Evolutionary conservation across 2,329 filamentous ascomycete genomes (phyloP).

Genomic region (Clonostachys rosea): DNA sequence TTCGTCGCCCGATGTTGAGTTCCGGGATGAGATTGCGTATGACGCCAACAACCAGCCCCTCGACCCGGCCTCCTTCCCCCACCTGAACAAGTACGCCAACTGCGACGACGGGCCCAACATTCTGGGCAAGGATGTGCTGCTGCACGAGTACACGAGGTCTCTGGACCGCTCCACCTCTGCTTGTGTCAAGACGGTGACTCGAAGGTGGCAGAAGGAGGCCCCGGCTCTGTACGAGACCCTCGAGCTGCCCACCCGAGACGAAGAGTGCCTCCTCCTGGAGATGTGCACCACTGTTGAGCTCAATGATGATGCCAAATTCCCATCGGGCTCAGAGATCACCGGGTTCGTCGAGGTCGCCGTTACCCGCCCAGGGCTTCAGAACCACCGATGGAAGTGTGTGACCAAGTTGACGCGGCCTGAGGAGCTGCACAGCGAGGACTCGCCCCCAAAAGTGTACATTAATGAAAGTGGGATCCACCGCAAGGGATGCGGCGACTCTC

Average conservation of each 20-base stretch:
- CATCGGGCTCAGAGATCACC: constrained; percentile 54
- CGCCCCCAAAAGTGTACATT: constrained; percentile 30
- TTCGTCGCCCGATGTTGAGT: constrained; percentile 44
- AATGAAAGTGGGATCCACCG: constrained; percentile 50
- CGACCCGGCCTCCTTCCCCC: constrained; percentile 46
- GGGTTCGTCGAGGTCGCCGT: constrained; percentile 56
- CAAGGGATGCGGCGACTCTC: constrained; percentile 42
- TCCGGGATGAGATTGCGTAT: constrained; percentile 43
- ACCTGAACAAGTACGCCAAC: constrained; percentile 48
- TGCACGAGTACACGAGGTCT: constrained; percentile 54
- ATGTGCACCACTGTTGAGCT: constrained; percentile 58
- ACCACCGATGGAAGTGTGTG: constrained; percentile 56
- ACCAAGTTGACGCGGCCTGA: constrained; percentile 53
- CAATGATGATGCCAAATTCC: constrained; percentile 52
- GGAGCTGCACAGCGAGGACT: constrained; percentile 38
- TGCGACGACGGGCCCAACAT: constrained; percentile 46
- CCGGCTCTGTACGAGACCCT: constrained; percentile 51
- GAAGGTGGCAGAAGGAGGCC: constrained; percentile 54
- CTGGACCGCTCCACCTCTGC: constrained; percentile 51
- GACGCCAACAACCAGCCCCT: constrained; percentile 36
- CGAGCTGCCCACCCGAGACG: constrained; percentile 38
- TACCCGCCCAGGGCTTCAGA: constrained; percentile 45
- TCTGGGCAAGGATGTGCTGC: constrained; percentile 44
- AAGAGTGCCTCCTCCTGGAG: constrained; percentile 54
- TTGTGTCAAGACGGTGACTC: constrained; percentile 45